A percentile compares a stretch with the other conserved stretches of the same genome.
phyloP scores from a whole-genome alignment of 2,329 filamentous ascomycete species.

The Fonsecaea erecta region DNA sequence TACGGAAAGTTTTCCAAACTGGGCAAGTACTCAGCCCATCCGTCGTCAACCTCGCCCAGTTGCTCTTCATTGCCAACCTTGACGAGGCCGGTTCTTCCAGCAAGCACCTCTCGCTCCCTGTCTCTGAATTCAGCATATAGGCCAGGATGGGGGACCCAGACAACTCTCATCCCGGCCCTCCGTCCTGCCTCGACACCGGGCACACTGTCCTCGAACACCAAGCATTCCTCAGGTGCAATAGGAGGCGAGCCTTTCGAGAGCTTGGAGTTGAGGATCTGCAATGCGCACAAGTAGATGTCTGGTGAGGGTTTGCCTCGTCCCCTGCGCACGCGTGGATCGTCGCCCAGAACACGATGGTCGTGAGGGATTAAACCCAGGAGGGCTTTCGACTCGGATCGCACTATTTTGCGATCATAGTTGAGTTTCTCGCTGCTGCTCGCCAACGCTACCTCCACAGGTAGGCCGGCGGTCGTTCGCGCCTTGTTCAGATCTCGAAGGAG shows the following conservation, averaged over 20 bases:
- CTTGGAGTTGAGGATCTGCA: slow-evolving; percentile 81
- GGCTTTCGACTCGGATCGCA: slow-evolving; percentile 47
- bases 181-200: slow-evolving; percentile 89
- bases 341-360: slow-evolving; percentile 77
- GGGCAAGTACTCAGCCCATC: slow-evolving; percentile 59
- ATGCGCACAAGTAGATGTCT: slow-evolving; percentile 88
- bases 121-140: slow-evolving; percentile 76
- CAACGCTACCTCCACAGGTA: slow-evolving; percentile 70
- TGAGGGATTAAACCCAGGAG: slow-evolving; percentile 66
- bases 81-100: slow-evolving; percentile 67
- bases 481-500: slow-evolving; percentile 65
- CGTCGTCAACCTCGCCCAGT: slow-evolving; percentile 63
- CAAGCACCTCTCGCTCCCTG: slow-evolving; percentile 78
- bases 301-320: slow-evolving; percentile 90
- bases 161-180: slow-evolving; percentile 89
- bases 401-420: slow-evolving; percentile 80
- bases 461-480: slow-evolving; percentile 38
- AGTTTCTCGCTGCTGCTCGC: slow-evolving; percentile 75
- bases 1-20: slow-evolving; percentile 66
- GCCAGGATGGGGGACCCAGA: slow-evolving; percentile 87
- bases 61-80: slow-evolving; percentile 47
- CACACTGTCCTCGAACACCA: slow-evolving; percentile 97
- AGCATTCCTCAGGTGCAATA: slow-evolving; percentile 81
- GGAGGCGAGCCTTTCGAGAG: slow-evolving; percentile 65
- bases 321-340: slow-evolving; percentile 74